Base-by-base conservation (phyloP, 176 grass and related monocot species). In the Neostapfia colusana region DNA sequence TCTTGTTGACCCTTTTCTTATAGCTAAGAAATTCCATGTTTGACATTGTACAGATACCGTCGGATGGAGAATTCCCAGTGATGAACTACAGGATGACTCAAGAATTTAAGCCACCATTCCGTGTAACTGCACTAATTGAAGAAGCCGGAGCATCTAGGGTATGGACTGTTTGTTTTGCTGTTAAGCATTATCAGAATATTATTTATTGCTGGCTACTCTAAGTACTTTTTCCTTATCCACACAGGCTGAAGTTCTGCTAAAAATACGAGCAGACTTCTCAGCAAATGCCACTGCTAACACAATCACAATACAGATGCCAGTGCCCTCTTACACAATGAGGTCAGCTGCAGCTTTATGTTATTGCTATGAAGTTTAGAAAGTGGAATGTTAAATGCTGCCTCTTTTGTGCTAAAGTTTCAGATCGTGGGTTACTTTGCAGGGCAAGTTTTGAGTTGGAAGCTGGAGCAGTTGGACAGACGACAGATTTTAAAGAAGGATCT, bases 81-180 rank as follows among this genome's bases (percentile, higher is more conserved):
- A 99, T 99, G 96, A 99, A 99, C 79, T 99, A 95, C 74, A 82
- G 96, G 74, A 90, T 92, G 78, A 99, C 96, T 86, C 96, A 89
- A 77, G 96, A 99, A 85, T 99, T 95, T 83, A 95, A 95, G 82
- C 92, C 96, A 0, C 89, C 96, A 17, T 99, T 99, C 71, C 85
- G 78, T 12, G 85, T 99, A 49, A 99, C 89, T 5, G 83, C 89
- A 46, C 74, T 99, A 64, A 99, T 99, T 89, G 95, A 99, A 87
- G 91, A 99, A 95, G 95, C 89, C 25, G 95, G 95, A 28, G 76
- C 85, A 55, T 86, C 85, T 36, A 92, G 84, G 87, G 95, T 99
- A 79, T 58, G 73, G 10, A 44, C 16, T 81, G 12, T 56, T 76
- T 88, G 17, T 71, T 18, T 45, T 86, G 14, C 59, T 87, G 16